Conservation (phyloP, 225 moss, liverwort and hornwort species). For the Bryum argenteum region DNA sequence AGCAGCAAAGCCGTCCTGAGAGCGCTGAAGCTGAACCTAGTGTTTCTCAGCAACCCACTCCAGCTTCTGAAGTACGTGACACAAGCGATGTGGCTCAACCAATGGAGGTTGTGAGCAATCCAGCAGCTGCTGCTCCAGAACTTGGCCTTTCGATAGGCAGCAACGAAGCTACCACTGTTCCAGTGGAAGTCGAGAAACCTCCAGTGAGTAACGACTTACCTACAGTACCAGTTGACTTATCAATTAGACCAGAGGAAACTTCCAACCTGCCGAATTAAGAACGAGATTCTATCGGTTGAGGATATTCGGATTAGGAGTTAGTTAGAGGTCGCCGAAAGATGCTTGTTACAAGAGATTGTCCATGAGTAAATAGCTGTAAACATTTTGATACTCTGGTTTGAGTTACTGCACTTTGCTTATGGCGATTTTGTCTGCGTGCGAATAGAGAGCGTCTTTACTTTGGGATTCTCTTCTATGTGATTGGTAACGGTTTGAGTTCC, state of each 20-base stretch:
- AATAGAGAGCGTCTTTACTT: not conserved
- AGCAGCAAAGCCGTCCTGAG: slow-evolving; percentile 25
- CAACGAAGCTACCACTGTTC: slow-evolving; percentile 7
- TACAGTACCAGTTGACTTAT: slow-evolving; percentile 13
- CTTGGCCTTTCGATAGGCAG: slow-evolving; percentile 10
- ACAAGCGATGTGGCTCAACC: slow-evolving; percentile 29
- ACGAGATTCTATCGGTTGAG: not conserved
- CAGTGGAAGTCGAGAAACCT: slow-evolving; percentile 15
- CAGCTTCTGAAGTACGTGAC: slow-evolving; percentile 18
- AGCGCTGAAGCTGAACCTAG: slow-evolving; percentile 23
- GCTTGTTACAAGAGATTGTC: slow-evolving; percentile 1
- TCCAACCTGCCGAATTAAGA: not conserved
- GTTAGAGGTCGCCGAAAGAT: not conserved
- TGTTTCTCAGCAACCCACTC: not conserved
- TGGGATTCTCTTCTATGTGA: too few relatives aligned
- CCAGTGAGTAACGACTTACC: not conserved
- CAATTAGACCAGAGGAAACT: not conserved
- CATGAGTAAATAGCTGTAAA: slow-evolving; percentile 29
- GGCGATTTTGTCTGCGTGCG: not conserved
- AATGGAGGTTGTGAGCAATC: slow-evolving; percentile 17
- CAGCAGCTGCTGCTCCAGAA: slow-evolving; percentile 14
- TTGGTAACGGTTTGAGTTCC: too few relatives aligned
- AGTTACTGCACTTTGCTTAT: not conserved
- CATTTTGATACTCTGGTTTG: slow-evolving; percentile 9
- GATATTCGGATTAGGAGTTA: not conserved